Percentiles rank a stretch among this genome's conserved stretches.
Evolutionary conservation across 139 green algal species (phyloP).

Genomic region (Yamagishiella unicocca): DNA sequence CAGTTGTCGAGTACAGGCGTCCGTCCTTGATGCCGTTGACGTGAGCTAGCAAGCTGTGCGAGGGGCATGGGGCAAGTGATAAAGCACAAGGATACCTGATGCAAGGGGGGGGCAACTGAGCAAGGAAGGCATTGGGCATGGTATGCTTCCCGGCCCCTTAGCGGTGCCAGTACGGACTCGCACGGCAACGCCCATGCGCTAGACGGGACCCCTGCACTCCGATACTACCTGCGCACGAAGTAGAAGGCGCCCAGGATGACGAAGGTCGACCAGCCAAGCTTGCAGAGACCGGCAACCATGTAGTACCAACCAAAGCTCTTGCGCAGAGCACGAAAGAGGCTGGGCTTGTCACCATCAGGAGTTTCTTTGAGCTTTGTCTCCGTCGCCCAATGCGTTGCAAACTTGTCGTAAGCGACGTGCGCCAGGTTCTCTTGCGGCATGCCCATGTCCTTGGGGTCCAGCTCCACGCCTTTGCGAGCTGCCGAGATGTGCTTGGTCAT

Average conservation of each 20-base stretch:
- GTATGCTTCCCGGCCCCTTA: too few relatives aligned
- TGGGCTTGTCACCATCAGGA: background rate
- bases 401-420: background rate
- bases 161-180: too few relatives aligned
- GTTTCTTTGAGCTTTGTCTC: conserved; percentile 22
- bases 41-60: conserved; percentile 22
- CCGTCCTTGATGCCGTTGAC: conserved; percentile 20
- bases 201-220: too few relatives aligned
- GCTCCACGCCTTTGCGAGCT: conserved; percentile 2
- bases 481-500: conserved; percentile 7
- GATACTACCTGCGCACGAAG: conserved; percentile 56
- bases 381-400: background rate
- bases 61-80: too few relatives aligned
- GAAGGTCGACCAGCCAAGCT: conserved; percentile 48
- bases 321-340: background rate
- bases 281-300: conserved; percentile 46
- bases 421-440: conserved; percentile 18
- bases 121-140: too few relatives aligned
- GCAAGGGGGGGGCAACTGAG: too few relatives aligned
- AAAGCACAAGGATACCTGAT: too few relatives aligned
- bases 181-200: too few relatives aligned
- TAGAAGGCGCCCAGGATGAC: conserved; percentile 59
- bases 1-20: conserved; percentile 22
- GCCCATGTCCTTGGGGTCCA: conserved; percentile 24
- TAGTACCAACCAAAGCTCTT: conserved; percentile 16